phyloP scores from a whole-genome alignment of 108 stramenopile species.

The Asterionellopsis glacialis region DNA sequence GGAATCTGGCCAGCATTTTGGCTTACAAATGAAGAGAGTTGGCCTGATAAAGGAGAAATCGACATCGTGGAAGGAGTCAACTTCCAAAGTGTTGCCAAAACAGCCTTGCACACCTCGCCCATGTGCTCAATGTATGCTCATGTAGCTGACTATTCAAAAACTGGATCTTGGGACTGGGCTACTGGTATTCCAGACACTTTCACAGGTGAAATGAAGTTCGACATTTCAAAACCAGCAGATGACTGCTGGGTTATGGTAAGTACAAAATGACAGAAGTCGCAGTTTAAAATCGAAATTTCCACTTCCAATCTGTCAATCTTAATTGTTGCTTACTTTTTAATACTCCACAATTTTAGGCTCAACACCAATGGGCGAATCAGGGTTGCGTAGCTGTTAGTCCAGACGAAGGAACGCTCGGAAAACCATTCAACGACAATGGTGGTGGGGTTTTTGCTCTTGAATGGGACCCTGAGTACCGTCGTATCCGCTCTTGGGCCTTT shows the following conservation, averaged over 20 bases:
- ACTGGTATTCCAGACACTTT: slow-evolving; percentile 69
- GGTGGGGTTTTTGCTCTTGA: slow-evolving; percentile 83
- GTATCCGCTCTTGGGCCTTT: slow-evolving; percentile 86
- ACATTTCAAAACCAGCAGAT: slow-evolving; percentile 33
- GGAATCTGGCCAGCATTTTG: slow-evolving; percentile 91
- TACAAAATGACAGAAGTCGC: no score
- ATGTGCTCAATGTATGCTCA: slow-evolving; percentile 79
- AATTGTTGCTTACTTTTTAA: no score
- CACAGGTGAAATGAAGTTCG: slow-evolving; percentile 45
- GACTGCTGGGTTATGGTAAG: slow-evolving; percentile 62
- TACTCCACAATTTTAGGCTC: slow-evolving; percentile 13
- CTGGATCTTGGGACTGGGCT: slow-evolving; percentile 73
- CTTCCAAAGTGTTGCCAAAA: slow-evolving; percentile 71
- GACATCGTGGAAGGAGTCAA: slow-evolving; percentile 90
- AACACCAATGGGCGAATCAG: slow-evolving; percentile 88
- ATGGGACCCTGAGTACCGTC: slow-evolving; percentile 68
- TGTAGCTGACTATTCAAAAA: slow-evolving; percentile 52
- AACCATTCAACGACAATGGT: slow-evolving; percentile 65
- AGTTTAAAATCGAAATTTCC: no score
- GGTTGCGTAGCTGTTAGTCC: slow-evolving; percentile 76
- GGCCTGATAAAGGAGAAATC: slow-evolving; percentile 87
- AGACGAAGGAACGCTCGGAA: slow-evolving; percentile 63
- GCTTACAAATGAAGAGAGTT: slow-evolving; percentile 76
- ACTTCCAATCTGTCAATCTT: no score
- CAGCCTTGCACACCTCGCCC: slow-evolving; percentile 76